Percentiles rank a stretch among this genome's conserved stretches.
These are phyloP conservation scores for Ceratocystis ficicola DNA, from an alignment of 2,329 filamentous ascomycete genomes.

Conservation along the genomic window DNA sequence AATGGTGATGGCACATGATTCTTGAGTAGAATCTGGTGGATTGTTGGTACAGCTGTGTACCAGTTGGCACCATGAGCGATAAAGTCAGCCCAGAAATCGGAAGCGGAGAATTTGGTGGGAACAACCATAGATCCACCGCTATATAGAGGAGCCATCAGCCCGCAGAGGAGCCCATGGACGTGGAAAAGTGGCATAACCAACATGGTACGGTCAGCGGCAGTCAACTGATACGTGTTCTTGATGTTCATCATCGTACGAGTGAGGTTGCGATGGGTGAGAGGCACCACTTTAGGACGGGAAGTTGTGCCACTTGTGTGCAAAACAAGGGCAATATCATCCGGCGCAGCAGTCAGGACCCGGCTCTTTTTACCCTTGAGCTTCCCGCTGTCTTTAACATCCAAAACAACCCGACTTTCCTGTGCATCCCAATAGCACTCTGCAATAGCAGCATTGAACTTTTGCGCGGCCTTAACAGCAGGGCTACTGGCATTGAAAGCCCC, in stretches of 20 bases:
- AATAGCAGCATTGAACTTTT: constrained; percentile 70
- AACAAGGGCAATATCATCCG: constrained; percentile 71
- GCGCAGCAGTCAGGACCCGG: constrained; percentile 40
- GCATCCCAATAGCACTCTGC: constrained; percentile 76
- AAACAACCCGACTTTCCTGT: constrained; percentile 48
- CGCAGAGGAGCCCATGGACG: constrained; percentile 77
- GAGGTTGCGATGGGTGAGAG: constrained; percentile 69
- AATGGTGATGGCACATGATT: constrained; percentile 54
- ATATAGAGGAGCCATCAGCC: constrained; percentile 62
- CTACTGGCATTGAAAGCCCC: constrained; percentile 55
- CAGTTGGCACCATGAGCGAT: constrained; percentile 64
- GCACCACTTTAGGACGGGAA: constrained; percentile 73
- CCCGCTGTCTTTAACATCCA: constrained; percentile 67
- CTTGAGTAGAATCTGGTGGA: constrained; percentile 78
- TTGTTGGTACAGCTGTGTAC: constrained; percentile 89
- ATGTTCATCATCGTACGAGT: constrained; percentile 77
- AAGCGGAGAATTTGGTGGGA: constrained; percentile 66
- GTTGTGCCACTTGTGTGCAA: constrained; percentile 79
- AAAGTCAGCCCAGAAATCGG: constrained; percentile 73
- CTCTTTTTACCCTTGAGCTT: constrained; percentile 43
- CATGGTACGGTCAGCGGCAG: constrained; percentile 60
- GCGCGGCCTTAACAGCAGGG: constrained; percentile 62
- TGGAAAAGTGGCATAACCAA: constrained; percentile 87
- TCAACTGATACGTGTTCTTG: constrained; percentile 62
- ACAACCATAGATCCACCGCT: constrained; percentile 71